Evolutionary conservation across 306 rosid species (phyloP), one percentile per base, ranked within the genome.

Genomic region (Vigna unguiculata): DNA sequence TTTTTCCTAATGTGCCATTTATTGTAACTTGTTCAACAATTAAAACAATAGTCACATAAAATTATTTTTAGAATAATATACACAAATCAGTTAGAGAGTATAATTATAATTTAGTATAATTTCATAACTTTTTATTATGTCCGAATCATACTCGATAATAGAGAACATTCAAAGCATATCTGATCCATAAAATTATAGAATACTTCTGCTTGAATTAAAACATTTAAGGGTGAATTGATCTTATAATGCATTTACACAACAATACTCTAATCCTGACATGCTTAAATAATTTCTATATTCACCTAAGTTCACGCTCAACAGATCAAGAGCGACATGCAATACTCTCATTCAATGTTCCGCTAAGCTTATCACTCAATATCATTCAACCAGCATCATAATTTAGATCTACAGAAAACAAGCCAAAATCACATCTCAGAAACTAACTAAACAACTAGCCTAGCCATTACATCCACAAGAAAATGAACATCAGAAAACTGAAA

Each of bases 321-420:
- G 74, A 85, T 57, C 85, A 48, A 46, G 28, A 34, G 20, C 3
- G 54, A 67, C 40, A 22, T 19, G 19, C 17, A 60, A 60, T 9
- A 40, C 12, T 53, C 8, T 61, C 40, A 13, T 7, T 24, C 74
- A 51, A 28, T 41, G 72, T 41, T 65, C 32, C 25, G 11, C 21
- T 43, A 43, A 43, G 9, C 1, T 2, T 40, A 40, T 48, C 62
- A n/a, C 54, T 22, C 2, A 30, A 61, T 70, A 5, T 24, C 47
- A 55, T 36, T 6, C 61, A 24, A 38, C 34, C 36, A 2, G 7
- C 13, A 41, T 30, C 65, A 62, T 34, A 64, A 53, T 66, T 52
- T 28, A 71, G 86, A 82, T 85, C 84, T 45, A 62, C 12, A 17
- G 1, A 12, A 75, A 13, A 36, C 2, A 16, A 19, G 55, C 59